Percentiles rank a stretch among this genome's conserved stretches.
These are phyloP conservation scores for Auricularia auricula-judae DNA, from an alignment of 768 basidiomycete species.

Conservation along the genomic window DNA sequence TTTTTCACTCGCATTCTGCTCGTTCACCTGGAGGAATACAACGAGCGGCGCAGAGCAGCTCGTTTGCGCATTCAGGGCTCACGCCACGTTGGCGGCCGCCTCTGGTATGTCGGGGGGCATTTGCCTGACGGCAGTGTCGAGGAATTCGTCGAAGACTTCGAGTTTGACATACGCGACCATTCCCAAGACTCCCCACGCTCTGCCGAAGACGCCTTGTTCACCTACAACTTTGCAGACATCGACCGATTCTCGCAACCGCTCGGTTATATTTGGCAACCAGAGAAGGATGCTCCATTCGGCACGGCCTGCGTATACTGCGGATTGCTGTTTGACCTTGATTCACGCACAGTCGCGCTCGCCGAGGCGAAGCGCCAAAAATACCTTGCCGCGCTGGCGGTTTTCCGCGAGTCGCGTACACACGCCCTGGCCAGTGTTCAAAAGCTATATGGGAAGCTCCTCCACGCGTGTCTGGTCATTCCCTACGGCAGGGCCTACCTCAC, in stretches of 20 bases:
- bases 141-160: conserved; percentile 25
- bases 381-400: neutral
- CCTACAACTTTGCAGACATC: conserved; percentile 16
- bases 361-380: conserved; percentile 1
- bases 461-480: conserved; percentile 8
- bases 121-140: conserved; percentile 11
- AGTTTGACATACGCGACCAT: conserved; percentile 12
- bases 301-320: conserved; percentile 12
- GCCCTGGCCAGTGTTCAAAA: conserved; percentile 12
- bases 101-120: neutral
- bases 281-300: conserved; percentile 13
- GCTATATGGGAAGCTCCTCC: conserved; percentile 12
- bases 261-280: conserved; percentile 14
- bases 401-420: conserved; percentile 7
- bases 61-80: neutral
- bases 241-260: conserved; percentile 9
- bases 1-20: conserved; percentile 2
- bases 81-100: neutral
- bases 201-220: conserved; percentile 8
- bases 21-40: neutral
- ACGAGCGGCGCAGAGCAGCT: neutral
- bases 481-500: conserved; percentile 6
- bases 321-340: conserved; percentile 14
- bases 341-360: neutral
- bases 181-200: conserved; percentile 13